Evolutionary conservation across 441 rosid genomes (phyloP).

Genomic region (Erysimum pusillum): DNA sequence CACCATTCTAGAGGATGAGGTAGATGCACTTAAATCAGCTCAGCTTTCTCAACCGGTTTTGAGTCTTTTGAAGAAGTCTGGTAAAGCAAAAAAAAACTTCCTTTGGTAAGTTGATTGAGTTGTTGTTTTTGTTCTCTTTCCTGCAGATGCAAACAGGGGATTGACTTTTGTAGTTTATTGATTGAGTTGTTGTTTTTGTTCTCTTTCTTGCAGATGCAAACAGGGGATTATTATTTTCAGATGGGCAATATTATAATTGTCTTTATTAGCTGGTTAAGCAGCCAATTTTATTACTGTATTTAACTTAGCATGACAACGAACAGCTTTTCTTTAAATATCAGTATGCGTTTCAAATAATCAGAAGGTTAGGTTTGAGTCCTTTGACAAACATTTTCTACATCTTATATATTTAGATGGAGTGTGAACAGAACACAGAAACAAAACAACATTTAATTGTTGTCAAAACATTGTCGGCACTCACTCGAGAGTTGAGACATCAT

Average conservation of each 20-base stretch:
- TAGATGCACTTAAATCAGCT: too few species aligned
- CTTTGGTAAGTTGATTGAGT: too few species aligned
- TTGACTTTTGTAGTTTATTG: too few species aligned
- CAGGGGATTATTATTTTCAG: too few species aligned
- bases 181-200: too few species aligned
- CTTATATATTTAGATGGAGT: conserved; percentile 13
- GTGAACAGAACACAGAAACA: conserved; percentile 43
- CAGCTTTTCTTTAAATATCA: conserved; percentile 22
- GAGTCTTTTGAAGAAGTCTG: too few species aligned
- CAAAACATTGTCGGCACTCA: conserved; percentile 37
- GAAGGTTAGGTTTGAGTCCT: conserved; percentile 34
- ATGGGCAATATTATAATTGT: conserved; percentile 18
- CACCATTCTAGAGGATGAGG: too few species aligned
- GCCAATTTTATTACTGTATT: conserved; percentile 24
- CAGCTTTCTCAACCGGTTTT: too few species aligned
- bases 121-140: too few species aligned
- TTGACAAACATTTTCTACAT: not conserved
- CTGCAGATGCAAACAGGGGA: too few species aligned
- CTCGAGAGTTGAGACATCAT: conserved; percentile 20
- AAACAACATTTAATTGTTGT: conserved; percentile 17
- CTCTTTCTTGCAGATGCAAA: too few species aligned
- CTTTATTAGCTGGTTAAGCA: conserved; percentile 40
- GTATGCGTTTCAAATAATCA: conserved; percentile 13
- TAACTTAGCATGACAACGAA: conserved; percentile 31
- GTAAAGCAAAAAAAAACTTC: too few species aligned